A percentile compares a stretch with the other conserved stretches of the same genome.
Conservation (phyloP, 2,329 filamentous ascomycete species). For the Sporothrix globosa region DNA sequence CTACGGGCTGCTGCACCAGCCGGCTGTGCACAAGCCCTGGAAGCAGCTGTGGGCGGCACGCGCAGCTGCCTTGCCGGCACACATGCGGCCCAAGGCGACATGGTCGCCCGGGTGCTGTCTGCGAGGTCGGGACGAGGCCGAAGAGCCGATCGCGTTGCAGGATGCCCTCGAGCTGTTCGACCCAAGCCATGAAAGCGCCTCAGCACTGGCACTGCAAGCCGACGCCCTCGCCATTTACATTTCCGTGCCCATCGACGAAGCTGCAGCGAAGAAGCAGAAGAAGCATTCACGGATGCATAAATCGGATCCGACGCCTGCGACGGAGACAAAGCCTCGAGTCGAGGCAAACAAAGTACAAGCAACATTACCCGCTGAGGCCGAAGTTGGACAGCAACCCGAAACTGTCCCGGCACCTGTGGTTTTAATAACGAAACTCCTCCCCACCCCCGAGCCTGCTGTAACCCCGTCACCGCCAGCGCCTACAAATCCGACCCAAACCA, state of each 20-base stretch:
- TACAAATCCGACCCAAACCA: background rate
- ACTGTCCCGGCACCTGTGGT: background rate
- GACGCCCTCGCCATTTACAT: slow-evolving; percentile 55
- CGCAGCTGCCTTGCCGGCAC: slow-evolving; percentile 50
- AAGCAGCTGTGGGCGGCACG: slow-evolving; percentile 56
- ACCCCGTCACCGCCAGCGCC: background rate
- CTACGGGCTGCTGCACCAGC: slow-evolving; percentile 68
- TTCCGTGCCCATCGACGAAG: slow-evolving; percentile 39
- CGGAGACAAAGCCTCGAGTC: background rate
- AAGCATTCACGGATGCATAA: background rate
- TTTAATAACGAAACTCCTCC: background rate
- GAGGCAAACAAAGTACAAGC: background rate
- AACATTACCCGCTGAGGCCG: background rate
- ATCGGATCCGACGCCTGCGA: background rate
- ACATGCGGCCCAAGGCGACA: slow-evolving; percentile 59
- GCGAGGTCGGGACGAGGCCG: slow-evolving; percentile 47
- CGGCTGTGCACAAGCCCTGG: slow-evolving; percentile 64
- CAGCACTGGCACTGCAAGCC: slow-evolving; percentile 60
- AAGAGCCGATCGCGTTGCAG: slow-evolving; percentile 47
- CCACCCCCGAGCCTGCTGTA: too few species aligned
- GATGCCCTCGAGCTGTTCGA: slow-evolving; percentile 69
- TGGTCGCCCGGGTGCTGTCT: slow-evolving; percentile 58
- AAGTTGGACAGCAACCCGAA: background rate
- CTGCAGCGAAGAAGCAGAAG: background rate
- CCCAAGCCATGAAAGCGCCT: slow-evolving; percentile 59